These are phyloP conservation scores for Geoglossum cookeanum DNA, from an alignment of 2,329 filamentous ascomycete genomes.

Conservation along the genomic window DNA sequence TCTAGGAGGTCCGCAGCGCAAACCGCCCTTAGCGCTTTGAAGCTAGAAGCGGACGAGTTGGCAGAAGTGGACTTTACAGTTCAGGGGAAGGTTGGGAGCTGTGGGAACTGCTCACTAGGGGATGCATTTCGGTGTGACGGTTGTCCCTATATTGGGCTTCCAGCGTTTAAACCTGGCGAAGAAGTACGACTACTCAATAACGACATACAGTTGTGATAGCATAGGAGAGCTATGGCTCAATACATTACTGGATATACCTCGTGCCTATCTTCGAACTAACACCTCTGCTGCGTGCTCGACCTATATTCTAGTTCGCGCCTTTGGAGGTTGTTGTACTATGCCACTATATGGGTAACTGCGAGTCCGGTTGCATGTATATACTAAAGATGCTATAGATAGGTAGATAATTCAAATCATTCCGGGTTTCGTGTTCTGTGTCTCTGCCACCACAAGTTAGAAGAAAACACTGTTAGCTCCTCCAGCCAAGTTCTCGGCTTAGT, in stretches of 20 bases:
- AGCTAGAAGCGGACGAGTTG: constrained; percentile 59
- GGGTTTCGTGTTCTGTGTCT: no score
- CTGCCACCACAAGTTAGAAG: no score
- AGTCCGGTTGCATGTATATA: no score
- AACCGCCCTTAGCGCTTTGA: constrained; percentile 42
- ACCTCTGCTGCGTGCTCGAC: neutral
- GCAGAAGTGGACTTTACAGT: constrained; percentile 91
- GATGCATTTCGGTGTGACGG: constrained; percentile 67
- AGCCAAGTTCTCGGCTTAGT: no score
- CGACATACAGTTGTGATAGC: constrained; percentile 51
- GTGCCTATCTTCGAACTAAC: neutral
- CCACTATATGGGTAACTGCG: no score
- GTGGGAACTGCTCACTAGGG: constrained; percentile 81
- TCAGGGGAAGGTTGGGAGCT: constrained; percentile 89
- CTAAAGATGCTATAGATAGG: no score
- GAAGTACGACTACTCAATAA: constrained; percentile 80
- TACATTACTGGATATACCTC: neutral
- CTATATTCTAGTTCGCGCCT: no score
- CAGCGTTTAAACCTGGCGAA: constrained; percentile 92
- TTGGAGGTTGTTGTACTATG: no score
- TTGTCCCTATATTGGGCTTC: constrained; percentile 76
- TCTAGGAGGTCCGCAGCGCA: constrained; percentile 47
- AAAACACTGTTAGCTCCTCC: no score
- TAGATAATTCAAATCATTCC: no score
- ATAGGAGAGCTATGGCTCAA: neutral